Base-by-base conservation (phyloP, 2,329 filamentous ascomycete species). In the Arachnopeziza araneosa region DNA sequence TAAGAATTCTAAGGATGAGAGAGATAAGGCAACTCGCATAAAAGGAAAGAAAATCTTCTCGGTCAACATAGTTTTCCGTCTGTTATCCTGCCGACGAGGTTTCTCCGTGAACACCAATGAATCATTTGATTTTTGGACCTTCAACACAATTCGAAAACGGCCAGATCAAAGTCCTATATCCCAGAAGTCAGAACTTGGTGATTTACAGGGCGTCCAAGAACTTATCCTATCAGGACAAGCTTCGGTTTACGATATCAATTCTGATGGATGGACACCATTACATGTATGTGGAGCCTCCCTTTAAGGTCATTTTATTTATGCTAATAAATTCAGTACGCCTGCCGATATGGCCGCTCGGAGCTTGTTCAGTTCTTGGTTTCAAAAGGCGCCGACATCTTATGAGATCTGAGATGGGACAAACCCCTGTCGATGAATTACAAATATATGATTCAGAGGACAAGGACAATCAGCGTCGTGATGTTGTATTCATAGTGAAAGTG, bases 241-340 rank as follows among this genome's bases (percentile, higher is more conserved):
- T 51, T 64, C 58, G 6, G 5, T 64, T 14, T 56, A 56, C 50
- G 60, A 64, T 54, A 17, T 57, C 4, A n/a, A 59, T 12, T 52
- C 54, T 9, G 0, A 8, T 0, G 62, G 56, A n/a, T 0, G 7
- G 4, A 56, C 60, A 19, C 56, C 59, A n/a, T 21, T 63, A 50
- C 62, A 63, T 51, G 56, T 64, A 50, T 50, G 36, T 24, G 19
- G 36, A 44, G 17, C 36, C 48, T 51, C 1, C 23, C 12, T 32
- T 30, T 54, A 36, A 21, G 2, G 19, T 17, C 1, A 9, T 30
- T 50, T 30, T n/a, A 10, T 1, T 19, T 2, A 30, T 32, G 32
- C 56, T 50, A 26, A 26, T 49, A 24, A 36, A 17, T 36, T 52
- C 12, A 58, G 56, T 49, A 53, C 30, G 56, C 56, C 22, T 58